Conservation (phyloP, 2,329 filamentous ascomycete species). For the Sordariomycetes sp. region DNA sequence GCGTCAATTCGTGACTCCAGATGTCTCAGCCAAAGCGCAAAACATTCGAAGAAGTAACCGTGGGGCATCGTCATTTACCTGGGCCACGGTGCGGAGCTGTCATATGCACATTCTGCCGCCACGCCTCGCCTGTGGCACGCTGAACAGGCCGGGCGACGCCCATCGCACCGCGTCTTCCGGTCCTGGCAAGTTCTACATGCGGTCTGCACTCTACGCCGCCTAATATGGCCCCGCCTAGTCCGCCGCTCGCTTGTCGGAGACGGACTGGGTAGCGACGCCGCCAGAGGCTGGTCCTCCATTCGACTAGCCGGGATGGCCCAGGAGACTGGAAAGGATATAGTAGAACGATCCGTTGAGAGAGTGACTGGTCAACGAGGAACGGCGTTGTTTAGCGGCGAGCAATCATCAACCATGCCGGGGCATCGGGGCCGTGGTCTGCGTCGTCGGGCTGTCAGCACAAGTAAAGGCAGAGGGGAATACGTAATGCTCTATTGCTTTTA, state of each 20-base stretch:
- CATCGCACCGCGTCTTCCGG: conserved; percentile 4
- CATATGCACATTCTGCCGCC: conserved; percentile 2
- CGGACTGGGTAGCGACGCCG: not conserved
- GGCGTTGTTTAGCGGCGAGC: no score
- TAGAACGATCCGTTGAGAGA: not conserved
- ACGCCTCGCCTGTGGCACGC: conserved; percentile 2
- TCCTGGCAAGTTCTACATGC: conserved; percentile 4
- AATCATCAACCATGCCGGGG: no score
- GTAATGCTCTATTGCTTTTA: no score
- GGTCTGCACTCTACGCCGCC: conserved; percentile 3
- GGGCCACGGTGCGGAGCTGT: not conserved
- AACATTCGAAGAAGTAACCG: not conserved
- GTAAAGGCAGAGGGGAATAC: no score
- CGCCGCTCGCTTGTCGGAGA: not conserved
- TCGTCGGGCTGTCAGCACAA: no score
- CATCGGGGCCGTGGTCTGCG: no score
- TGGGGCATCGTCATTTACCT: not conserved
- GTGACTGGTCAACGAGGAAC: no score
- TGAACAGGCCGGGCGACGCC: conserved; percentile 2
- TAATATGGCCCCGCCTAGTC: not conserved
- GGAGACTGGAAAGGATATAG: not conserved
- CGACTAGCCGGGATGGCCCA: not conserved
- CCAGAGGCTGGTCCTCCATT: not conserved
- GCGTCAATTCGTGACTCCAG: not conserved
- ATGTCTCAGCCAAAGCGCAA: not conserved